Percentiles rank a stretch among this genome's conserved stretches.
phyloP scores from a whole-genome alignment of 208 protist genomes.

The Leishmania amazonensis region DNA sequence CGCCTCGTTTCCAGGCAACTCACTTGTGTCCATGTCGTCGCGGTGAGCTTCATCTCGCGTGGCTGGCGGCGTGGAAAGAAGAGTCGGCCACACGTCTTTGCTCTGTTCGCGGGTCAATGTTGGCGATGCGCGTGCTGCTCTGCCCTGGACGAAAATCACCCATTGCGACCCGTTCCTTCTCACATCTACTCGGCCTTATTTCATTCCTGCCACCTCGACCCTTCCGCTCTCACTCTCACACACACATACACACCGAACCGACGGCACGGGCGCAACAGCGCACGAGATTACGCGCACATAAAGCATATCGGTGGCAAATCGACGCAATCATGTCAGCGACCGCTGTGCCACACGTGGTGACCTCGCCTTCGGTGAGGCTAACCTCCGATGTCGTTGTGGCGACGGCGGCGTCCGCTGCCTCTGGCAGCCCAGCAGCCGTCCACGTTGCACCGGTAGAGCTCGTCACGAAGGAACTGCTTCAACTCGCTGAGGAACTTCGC shows the following conservation, averaged over 20 bases:
- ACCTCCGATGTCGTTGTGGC: neutral
- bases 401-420: too few species aligned
- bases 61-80: neutral
- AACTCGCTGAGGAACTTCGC: slow-evolving; percentile 54
- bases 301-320: neutral
- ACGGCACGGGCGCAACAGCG: neutral
- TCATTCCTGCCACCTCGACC: neutral
- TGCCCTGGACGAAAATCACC: neutral
- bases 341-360: neutral
- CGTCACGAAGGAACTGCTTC: slow-evolving; percentile 67
- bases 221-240: neutral
- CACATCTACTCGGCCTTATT: neutral
- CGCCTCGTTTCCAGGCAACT: neutral
- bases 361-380: neutral
- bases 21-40: neutral
- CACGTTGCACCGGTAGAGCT: slow-evolving; percentile 14
- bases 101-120: neutral
- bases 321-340: neutral
- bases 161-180: neutral
- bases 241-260: neutral
- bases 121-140: neutral
- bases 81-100: neutral
- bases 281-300: neutral
- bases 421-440: neutral
- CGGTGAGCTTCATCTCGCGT: neutral